These are phyloP conservation scores for Dendrobium catenatum DNA, from an alignment of 106 monocot genomes.

Conservation along the genomic window DNA sequence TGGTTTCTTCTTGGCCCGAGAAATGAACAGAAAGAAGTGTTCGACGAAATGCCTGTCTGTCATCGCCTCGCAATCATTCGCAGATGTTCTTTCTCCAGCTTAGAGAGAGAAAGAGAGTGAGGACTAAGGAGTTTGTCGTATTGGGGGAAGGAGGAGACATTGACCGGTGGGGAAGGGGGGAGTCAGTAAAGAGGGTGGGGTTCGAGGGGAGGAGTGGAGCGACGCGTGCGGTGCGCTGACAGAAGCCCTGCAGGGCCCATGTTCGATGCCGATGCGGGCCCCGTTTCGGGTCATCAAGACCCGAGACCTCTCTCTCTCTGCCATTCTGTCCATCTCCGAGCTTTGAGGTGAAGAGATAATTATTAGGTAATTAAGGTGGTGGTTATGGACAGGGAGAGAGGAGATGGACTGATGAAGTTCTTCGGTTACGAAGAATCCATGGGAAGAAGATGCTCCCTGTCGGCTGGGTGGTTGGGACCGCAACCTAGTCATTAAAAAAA, in stretches of 20 bases:
- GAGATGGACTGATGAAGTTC: neutral
- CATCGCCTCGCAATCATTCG: neutral
- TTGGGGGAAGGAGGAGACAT: neutral
- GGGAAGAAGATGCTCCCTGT: neutral
- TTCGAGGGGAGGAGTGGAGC: neutral
- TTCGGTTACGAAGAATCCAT: neutral
- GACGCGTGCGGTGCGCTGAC: constrained; percentile 6
- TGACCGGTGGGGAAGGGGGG: neutral
- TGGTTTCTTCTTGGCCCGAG: neutral
- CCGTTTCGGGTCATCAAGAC: neutral
- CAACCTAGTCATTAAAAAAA: neutral
- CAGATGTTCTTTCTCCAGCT: neutral
- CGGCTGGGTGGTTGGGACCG: neutral
- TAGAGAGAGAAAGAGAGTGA: neutral
- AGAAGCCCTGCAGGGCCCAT: neutral
- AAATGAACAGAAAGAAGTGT: neutral
- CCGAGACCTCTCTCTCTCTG: neutral
- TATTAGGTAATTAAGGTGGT: neutral
- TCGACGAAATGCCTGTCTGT: neutral
- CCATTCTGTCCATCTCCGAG: neutral
- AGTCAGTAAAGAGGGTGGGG: neutral
- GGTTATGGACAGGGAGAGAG: neutral
- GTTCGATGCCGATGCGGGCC: neutral
- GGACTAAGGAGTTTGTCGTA: neutral
- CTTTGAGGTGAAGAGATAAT: neutral